A percentile compares a stretch with the other conserved stretches of the same genome.
phyloP scores from a whole-genome alignment of 768 basidiomycete species.

The Trichaptum fuscoviolaceum region DNA sequence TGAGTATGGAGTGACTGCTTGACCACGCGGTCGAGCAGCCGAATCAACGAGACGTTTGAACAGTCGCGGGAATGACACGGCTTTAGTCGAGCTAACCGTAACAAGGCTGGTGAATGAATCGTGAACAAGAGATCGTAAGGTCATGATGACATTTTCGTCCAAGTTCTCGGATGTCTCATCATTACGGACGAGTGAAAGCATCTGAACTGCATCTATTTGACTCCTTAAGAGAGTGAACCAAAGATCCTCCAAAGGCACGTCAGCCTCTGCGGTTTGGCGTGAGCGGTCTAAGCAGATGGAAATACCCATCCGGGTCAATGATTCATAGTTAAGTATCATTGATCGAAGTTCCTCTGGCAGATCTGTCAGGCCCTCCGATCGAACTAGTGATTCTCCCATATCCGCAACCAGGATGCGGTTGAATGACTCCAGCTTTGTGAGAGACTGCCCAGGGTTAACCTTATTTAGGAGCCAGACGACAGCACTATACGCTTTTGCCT shows the following conservation, averaged over 20 bases:
- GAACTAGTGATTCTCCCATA: background rate
- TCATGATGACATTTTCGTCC: conserved; percentile 32
- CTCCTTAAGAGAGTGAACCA: conserved; percentile 86
- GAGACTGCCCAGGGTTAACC: conserved; percentile 53
- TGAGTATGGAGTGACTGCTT: conserved; percentile 67
- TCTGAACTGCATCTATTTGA: conserved; percentile 77
- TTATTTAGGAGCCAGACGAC: conserved; percentile 77
- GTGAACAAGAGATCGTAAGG: conserved; percentile 73
- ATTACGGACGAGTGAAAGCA: conserved; percentile 25
- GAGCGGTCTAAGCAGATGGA: conserved; percentile 70
- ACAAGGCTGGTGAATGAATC: conserved; percentile 80
- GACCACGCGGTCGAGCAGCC: conserved; percentile 41
- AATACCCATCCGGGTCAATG: conserved; percentile 56
- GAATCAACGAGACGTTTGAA: conserved; percentile 90
- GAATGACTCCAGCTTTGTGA: conserved; percentile 59
- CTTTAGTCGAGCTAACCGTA: conserved; percentile 71
- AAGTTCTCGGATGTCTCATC: conserved; percentile 34
- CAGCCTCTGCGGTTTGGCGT: conserved; percentile 28
- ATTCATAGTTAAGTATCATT: conserved; percentile 45
- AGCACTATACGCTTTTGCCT: conserved; percentile 61
- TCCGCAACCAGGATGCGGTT: conserved; percentile 21
- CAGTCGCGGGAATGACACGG: conserved; percentile 84
- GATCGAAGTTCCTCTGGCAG: conserved; percentile 23
- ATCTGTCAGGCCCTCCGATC: background rate
- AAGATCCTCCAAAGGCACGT: conserved; percentile 64